These are phyloP conservation scores for Sarocladium kiliense DNA, from an alignment of 2,329 filamentous ascomycete genomes.

Conservation along the genomic window DNA sequence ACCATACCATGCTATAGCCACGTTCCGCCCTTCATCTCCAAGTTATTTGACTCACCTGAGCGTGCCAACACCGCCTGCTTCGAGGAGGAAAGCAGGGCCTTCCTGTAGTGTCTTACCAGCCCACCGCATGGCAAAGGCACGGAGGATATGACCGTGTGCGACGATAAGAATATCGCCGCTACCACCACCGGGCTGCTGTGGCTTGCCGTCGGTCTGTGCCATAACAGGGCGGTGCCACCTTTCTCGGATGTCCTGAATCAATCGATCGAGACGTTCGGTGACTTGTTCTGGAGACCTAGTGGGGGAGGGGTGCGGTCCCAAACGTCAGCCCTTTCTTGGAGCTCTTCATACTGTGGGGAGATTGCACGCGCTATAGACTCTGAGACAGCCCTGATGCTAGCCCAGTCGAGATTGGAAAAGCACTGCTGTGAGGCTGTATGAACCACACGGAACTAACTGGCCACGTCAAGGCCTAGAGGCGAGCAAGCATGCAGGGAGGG, in stretches of 20 bases:
- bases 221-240: slow-evolving; percentile 61
- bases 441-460: no score
- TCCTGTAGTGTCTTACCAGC: slow-evolving; percentile 66
- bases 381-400: not conserved
- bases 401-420: not conserved
- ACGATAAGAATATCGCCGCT: slow-evolving; percentile 54
- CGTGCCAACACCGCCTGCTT: slow-evolving; percentile 80
- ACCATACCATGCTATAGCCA: not conserved
- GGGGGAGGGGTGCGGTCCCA: not conserved
- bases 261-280: slow-evolving; percentile 62
- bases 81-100: slow-evolving; percentile 75
- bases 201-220: slow-evolving; percentile 32
- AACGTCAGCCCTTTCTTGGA: not conserved
- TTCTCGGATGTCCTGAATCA: slow-evolving; percentile 70
- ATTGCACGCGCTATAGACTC: not conserved
- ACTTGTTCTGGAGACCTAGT: slow-evolving; percentile 56
- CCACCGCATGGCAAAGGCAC: slow-evolving; percentile 87
- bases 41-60: slow-evolving; percentile 52
- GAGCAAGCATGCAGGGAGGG: not conserved
- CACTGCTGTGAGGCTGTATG: not conserved
- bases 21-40: not conserved
- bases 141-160: slow-evolving; percentile 83
- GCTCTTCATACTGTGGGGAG: not conserved
- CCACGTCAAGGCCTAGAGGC: no score
- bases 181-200: slow-evolving; percentile 25